Evolutionary conservation across 2,329 filamentous ascomycete genomes (phyloP).

Genomic region (Aureobasidium vineae): DNA sequence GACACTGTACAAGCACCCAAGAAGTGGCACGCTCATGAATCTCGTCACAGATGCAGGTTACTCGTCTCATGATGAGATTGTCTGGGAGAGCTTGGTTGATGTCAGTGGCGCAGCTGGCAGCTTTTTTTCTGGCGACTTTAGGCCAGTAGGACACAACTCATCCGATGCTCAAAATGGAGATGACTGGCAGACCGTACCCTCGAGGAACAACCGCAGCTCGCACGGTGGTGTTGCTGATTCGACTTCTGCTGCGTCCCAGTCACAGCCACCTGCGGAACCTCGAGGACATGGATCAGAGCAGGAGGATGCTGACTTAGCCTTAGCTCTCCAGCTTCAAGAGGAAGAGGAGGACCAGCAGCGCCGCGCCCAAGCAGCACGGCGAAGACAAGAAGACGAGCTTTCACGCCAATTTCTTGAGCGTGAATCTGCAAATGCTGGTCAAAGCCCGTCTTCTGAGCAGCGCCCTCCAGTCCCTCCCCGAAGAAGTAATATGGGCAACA

Average conservation of each 20-base stretch:
- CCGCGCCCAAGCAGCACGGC: constrained; percentile 50
- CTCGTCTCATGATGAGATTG: constrained; percentile 79
- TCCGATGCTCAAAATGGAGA: constrained; percentile 34
- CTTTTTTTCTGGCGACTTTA: constrained; percentile 88
- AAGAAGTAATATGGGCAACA: constrained; percentile 35
- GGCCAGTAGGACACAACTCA: constrained; percentile 66
- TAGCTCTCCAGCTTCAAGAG: constrained; percentile 90
- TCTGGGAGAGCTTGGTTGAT: constrained; percentile 93
- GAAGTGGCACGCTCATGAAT: constrained; percentile 70
- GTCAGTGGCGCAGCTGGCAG: constrained; percentile 79
- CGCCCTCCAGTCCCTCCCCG: constrained; percentile 35
- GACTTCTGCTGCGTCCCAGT: not conserved
- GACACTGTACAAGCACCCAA: constrained; percentile 84
- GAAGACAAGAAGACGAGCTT: constrained; percentile 54
- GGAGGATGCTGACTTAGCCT: constrained; percentile 77
- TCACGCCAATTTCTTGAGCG: constrained; percentile 67
- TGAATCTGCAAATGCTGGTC: constrained; percentile 34
- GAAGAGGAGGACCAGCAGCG: constrained; percentile 81
- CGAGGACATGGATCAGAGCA: constrained; percentile 60
- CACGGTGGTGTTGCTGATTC: constrained; percentile 1
- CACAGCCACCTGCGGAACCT: constrained; percentile 22
- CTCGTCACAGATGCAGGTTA: constrained; percentile 94
- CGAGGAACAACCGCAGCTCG: constrained; percentile 33
- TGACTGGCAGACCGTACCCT: constrained; percentile 58
- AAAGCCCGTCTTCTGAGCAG: constrained; percentile 27